These are phyloP conservation scores for Corymbia maculata DNA, from an alignment of 345 rosid genomes.

Conservation along the genomic window DNA sequence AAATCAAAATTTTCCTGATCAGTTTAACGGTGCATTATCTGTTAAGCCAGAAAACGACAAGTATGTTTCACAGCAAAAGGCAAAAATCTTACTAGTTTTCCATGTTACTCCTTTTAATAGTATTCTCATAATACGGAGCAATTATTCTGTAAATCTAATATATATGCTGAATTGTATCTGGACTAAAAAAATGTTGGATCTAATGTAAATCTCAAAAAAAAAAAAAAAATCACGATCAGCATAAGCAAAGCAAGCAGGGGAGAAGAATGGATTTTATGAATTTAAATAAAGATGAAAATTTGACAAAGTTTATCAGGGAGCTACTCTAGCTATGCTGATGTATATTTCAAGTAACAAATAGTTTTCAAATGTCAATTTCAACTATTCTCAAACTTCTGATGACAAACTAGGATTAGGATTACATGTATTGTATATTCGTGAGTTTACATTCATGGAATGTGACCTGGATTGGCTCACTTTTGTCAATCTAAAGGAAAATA, in stretches of 20 bases:
- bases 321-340: too few relatives aligned
- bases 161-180: rapidly evolving
- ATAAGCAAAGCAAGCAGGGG: rapidly evolving
- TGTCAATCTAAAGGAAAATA: too few relatives aligned
- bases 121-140: rapidly evolving
- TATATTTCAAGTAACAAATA: too few relatives aligned
- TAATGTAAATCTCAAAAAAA: not conserved
- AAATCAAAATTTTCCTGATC: too few relatives aligned
- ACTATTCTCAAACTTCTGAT: rapidly evolving
- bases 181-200: not conserved
- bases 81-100: rapidly evolving
- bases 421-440: rapidly evolving
- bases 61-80: not conserved
- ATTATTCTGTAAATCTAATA: rapidly evolving
- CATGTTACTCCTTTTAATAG: not conserved
- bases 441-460: too few relatives aligned
- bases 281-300: too few relatives aligned
- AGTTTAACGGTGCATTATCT: not conserved
- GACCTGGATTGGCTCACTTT: too few relatives aligned
- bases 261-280: rapidly evolving
- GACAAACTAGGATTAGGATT: too few relatives aligned
- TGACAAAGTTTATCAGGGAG: too few relatives aligned
- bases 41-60: rapidly evolving
- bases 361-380: too few relatives aligned
- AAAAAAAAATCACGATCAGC: rapidly evolving